phyloP scores from a whole-genome alignment of 2,329 filamentous ascomycete genomes.

The Boeremia exigua region DNA sequence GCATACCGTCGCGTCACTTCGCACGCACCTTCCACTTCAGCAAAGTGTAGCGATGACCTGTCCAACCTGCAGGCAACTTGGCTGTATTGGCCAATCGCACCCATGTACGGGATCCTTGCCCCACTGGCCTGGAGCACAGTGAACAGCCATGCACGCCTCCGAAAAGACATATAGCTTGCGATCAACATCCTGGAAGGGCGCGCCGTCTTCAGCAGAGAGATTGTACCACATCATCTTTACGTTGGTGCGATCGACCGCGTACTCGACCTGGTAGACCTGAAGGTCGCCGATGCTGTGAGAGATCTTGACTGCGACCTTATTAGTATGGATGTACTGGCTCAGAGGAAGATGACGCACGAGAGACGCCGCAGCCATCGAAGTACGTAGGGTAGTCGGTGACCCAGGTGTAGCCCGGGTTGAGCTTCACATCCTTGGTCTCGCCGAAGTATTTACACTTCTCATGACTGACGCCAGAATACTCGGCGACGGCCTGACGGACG shows the following conservation, averaged over 20 bases:
- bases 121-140: neutral
- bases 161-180: neutral
- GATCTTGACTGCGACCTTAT: slow-evolving; percentile 1
- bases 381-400: neutral
- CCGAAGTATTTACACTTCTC: neutral
- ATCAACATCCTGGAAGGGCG: slow-evolving; percentile 5
- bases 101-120: neutral
- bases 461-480: neutral
- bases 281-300: neutral
- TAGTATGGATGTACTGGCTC: neutral
- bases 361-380: slow-evolving; percentile 3
- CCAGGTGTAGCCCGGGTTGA: neutral
- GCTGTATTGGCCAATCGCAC: neutral
- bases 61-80: neutral
- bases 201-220: slow-evolving; percentile 2
- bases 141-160: neutral
- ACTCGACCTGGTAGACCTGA: slow-evolving; percentile 11
- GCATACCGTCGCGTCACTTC: neutral
- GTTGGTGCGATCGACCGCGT: slow-evolving; percentile 4
- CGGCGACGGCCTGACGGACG: slow-evolving; percentile 2
- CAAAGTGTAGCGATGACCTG: neutral
- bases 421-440: neutral
- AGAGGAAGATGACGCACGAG: neutral
- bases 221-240: slow-evolving; percentile 9
- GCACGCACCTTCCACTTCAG: neutral